Evolutionary conservation across 192 early-diverging fungal genomes (phyloP), one percentile per base, ranked within the genome.

Genomic region (Umbelopsis vinacea): DNA sequence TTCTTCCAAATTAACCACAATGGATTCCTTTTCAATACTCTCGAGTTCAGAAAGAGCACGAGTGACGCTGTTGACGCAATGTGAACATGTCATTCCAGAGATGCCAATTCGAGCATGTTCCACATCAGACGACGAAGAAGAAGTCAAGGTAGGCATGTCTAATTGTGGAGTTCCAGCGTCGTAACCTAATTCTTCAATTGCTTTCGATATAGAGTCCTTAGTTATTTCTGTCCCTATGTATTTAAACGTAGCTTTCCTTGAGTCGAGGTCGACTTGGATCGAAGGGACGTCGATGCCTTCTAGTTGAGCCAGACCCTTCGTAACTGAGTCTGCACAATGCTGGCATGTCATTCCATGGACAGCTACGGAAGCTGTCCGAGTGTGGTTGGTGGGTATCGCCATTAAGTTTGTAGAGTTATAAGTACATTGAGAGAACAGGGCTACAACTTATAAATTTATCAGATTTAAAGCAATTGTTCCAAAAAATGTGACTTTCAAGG

Each of bases 261-360:
- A 84, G 48, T 93, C 84, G 2, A 95, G 83, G 67, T 91, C 90
- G 35, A 96, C 92, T 10, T 80, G 74, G 19, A 95, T 81, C 3
- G 86, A 81, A 19, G 53, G 78, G 4, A 76, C 38, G 9, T 85
- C 66, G 8, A 94, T 85, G 2, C 92, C 87, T 35, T 81, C 74
- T 8, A 90, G 24, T 6, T 22, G 12, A 17, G 52, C 63, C 14
- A 95, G 81, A 6, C 85, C 78, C 14, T 74, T 76, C 40, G 87
- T 87, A 22, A 97, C 88, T 2, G 92, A 81, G 9, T 83, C 76
- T 35, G 96, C 94, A 73, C 96, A 98, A 21, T 92, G 90, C 4
- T 86, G 83, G 67, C 96, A 98, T 0, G 95, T 94, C 90, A 98
- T 91, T 9, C 96, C 96, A 1, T 83, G 75, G 46, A 96, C 77